These are phyloP conservation scores for Podosphaera fusca DNA, from an alignment of 2,329 filamentous ascomycete species.

Conservation along the genomic window DNA sequence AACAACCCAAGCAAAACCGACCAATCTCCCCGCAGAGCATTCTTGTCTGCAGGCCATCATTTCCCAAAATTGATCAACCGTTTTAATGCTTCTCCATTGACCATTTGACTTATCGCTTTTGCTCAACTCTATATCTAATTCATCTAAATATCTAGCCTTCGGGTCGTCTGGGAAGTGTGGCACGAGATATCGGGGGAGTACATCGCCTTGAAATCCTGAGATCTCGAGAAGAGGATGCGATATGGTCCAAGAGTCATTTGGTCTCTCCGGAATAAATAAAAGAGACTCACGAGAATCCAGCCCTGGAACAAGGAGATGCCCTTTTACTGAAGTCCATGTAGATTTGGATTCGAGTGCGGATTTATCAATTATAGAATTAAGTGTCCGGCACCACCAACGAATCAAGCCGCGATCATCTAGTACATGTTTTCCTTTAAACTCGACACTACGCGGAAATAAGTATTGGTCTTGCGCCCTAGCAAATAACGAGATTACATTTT, in stretches of 20 bases:
- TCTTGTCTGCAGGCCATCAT: constrained; percentile 95
- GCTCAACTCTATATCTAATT: constrained; percentile 64
- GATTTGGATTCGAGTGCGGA: constrained; percentile 3
- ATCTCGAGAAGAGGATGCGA: constrained; percentile 45
- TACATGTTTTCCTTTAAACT: constrained; percentile 71
- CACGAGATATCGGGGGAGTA: constrained; percentile 64
- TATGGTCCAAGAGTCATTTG: constrained; percentile 33
- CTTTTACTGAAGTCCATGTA: constrained; percentile 31
- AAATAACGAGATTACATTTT: constrained; percentile 68
- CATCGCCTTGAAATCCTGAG: constrained; percentile 37
- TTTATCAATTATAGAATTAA: constrained; percentile 43
- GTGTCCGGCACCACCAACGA: constrained; percentile 82
- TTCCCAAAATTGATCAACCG: constrained; percentile 89
- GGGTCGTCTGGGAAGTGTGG: constrained; percentile 89
- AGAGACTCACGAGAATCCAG: constrained; percentile 60
- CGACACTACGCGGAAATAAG: constrained; percentile 74
- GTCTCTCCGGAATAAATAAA: constrained; percentile 44
- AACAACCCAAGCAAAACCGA: constrained; percentile 87
- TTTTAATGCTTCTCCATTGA: constrained; percentile 63
- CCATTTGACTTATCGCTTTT: constrained; percentile 35
- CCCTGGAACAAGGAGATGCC: constrained; percentile 70
- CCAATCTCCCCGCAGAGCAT: constrained; percentile 75
- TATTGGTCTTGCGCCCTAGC: constrained; percentile 84
- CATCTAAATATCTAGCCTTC: constrained; percentile 70
- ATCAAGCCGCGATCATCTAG: constrained; percentile 76